Percentiles rank a stretch among this genome's conserved stretches.
These are phyloP conservation scores for Litsea cubeba DNA, from an alignment of 164 flowering plant species.

Conservation along the genomic window DNA sequence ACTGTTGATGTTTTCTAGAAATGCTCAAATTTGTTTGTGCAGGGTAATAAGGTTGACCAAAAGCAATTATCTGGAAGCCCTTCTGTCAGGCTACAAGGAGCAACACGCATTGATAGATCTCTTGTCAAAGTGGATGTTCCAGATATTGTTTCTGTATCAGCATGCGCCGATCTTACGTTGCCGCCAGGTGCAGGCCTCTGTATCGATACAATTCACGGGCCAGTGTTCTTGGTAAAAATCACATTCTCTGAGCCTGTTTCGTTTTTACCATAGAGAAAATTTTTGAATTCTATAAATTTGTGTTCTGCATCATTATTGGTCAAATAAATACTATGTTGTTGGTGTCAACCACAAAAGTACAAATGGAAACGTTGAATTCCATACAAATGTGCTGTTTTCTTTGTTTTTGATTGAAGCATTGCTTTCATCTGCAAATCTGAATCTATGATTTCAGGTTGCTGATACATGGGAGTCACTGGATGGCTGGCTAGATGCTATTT, in stretches of 20 bases:
- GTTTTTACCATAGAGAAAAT: background rate
- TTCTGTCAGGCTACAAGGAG: conserved; percentile 41
- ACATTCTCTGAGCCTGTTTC: background rate
- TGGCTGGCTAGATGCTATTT: conserved; percentile 93
- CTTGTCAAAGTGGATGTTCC: conserved; percentile 56
- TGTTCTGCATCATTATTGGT: too few relatives aligned
- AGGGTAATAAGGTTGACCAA: conserved; percentile 11
- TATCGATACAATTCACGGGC: conserved; percentile 78
- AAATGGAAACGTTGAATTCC: too few relatives aligned
- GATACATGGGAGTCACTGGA: conserved; percentile 93
- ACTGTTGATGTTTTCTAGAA: background rate
- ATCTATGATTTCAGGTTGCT: conserved; percentile 51
- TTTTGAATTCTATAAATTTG: too few relatives aligned
- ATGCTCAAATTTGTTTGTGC: background rate
- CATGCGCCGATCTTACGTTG: conserved; percentile 89
- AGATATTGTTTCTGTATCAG: conserved; percentile 78
- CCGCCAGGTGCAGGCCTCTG: conserved; percentile 97
- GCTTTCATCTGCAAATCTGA: background rate
- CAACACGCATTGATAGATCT: conserved; percentile 21
- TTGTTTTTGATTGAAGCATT: background rate
- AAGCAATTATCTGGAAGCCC: conserved; percentile 36
- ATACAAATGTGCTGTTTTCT: background rate
- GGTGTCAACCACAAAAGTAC: too few relatives aligned
- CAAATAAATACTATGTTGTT: too few relatives aligned
- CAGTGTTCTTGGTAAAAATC: conserved; percentile 71